Conservation (phyloP, 805 yeast genomes). For the Pichia eremophila region DNA sequence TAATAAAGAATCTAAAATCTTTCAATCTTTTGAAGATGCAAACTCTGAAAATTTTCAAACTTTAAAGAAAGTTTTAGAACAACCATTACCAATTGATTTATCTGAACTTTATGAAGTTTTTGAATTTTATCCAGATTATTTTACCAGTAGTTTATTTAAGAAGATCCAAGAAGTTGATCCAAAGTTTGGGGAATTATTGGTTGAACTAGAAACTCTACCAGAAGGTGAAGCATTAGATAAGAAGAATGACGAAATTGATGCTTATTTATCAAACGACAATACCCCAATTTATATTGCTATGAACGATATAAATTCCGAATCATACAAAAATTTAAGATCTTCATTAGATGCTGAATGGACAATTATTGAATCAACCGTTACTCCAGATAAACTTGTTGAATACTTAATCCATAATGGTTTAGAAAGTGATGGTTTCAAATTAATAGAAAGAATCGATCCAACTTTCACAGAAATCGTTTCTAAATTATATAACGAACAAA, state of each 20-base stretch:
- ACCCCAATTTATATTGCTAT: constrained; percentile 18
- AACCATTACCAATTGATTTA: constrained; percentile 21
- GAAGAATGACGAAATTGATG: constrained; percentile 15
- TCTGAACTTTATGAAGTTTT: constrained; percentile 20
- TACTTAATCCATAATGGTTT: constrained; percentile 15
- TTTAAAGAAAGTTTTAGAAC: constrained; percentile 15
- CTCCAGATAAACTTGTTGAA: constrained; percentile 18
- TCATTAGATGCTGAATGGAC: constrained; percentile 15
- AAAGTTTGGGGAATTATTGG: constrained; percentile 14
- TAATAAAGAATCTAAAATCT: constrained; percentile 14
- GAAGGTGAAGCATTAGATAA: constrained; percentile 16
- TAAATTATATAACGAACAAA: constrained; percentile 7
- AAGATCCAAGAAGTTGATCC: constrained; percentile 16
- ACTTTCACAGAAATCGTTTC: constrained; percentile 13
- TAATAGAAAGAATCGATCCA: constrained; percentile 17
- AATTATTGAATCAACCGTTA: constrained; percentile 13
- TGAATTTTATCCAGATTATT: constrained; percentile 18
- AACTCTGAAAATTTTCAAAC: constrained; percentile 12
- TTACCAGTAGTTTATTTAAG: constrained; percentile 11
- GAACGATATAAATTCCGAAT: constrained; percentile 13
- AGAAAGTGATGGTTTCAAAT: constrained; percentile 18
- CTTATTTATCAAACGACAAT: constrained; percentile 9
- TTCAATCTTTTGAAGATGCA: constrained; percentile 17
- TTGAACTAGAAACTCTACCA: constrained; percentile 17
- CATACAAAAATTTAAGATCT: constrained; percentile 10